Percentiles rank a stretch among this genome's conserved stretches.
Evolutionary conservation across 2,329 filamentous ascomycete genomes (phyloP).

Genomic region (Aspergillus sojae): DNA sequence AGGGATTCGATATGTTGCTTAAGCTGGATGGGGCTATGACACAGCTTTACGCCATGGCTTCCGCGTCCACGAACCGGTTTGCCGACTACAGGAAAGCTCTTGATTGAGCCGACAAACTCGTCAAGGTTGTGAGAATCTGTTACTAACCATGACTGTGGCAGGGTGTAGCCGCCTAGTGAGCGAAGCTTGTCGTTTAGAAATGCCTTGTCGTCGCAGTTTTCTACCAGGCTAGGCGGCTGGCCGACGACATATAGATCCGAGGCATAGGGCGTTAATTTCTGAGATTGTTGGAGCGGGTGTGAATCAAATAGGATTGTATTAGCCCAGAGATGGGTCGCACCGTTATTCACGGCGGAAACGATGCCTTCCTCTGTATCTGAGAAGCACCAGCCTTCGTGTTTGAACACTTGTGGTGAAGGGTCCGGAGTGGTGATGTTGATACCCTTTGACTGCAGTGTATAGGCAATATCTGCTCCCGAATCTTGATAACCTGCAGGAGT

Average conservation of each 20-base stretch:
- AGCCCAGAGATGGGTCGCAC: conserved; percentile 53
- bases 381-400: conserved; percentile 45
- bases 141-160: conserved; percentile 44
- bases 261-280: conserved; percentile 31
- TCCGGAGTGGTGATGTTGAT: conserved; percentile 38
- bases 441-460: conserved; percentile 36
- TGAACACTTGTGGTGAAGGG: conserved; percentile 30
- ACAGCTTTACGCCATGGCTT: conserved; percentile 55
- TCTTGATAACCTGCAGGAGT: conserved; percentile 48
- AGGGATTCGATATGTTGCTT: conserved; percentile 38
- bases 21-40: conserved; percentile 35
- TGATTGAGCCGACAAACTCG: conserved; percentile 10
- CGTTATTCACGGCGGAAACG: conserved; percentile 41
- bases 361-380: conserved; percentile 50
- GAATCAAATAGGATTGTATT: conserved; percentile 55
- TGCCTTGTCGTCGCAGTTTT: conserved; percentile 56
- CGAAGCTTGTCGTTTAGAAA: conserved; percentile 51
- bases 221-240: conserved; percentile 51
- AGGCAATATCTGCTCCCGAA: conserved; percentile 54
- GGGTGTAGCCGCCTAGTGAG: conserved; percentile 38
- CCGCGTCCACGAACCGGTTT: conserved; percentile 55
- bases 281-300: conserved; percentile 52
- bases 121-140: conserved; percentile 19
- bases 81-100: conserved; percentile 47
- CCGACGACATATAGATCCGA: conserved; percentile 45